Evolutionary conservation across 495 filamentous ascomycete genomes (phyloP).

Genomic region (Talaromyces liani): DNA sequence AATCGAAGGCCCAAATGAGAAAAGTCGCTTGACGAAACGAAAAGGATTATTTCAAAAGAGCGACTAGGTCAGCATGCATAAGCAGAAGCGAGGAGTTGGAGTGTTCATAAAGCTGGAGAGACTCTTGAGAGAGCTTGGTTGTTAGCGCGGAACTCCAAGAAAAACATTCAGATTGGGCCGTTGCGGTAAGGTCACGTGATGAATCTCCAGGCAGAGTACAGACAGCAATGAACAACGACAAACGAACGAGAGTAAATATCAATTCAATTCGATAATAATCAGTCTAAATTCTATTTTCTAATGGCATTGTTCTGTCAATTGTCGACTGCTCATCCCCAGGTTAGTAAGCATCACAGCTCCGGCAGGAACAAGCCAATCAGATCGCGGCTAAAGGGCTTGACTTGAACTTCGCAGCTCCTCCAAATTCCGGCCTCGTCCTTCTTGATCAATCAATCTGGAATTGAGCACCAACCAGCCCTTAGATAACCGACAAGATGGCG

Average conservation of each 20-base stretch:
- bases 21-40: background rate
- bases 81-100: background rate
- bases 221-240: background rate
- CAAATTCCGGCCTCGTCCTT: constrained; percentile 5
- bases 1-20: background rate
- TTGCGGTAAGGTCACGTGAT: constrained; percentile 27
- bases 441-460: constrained; percentile 5
- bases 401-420: constrained; percentile 11
- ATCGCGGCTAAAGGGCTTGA: constrained; percentile 19
- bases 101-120: background rate
- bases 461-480: constrained; percentile 10
- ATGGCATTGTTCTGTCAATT: background rate
- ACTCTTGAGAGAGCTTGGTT: constrained; percentile 13
- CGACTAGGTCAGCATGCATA: constrained; percentile 2
- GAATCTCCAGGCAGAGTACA: background rate
- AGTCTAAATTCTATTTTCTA: background rate
- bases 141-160: constrained; percentile 18
- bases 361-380: constrained; percentile 22
- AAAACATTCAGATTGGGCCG: constrained; percentile 20
- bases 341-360: constrained; percentile 11
- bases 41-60: background rate
- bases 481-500: constrained; percentile 37
- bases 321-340: background rate
- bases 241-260: background rate
- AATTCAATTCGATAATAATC: too few relatives aligned